Conservation (phyloP, 2,329 filamentous ascomycete genomes). For the Monosporascus sp. region DNA sequence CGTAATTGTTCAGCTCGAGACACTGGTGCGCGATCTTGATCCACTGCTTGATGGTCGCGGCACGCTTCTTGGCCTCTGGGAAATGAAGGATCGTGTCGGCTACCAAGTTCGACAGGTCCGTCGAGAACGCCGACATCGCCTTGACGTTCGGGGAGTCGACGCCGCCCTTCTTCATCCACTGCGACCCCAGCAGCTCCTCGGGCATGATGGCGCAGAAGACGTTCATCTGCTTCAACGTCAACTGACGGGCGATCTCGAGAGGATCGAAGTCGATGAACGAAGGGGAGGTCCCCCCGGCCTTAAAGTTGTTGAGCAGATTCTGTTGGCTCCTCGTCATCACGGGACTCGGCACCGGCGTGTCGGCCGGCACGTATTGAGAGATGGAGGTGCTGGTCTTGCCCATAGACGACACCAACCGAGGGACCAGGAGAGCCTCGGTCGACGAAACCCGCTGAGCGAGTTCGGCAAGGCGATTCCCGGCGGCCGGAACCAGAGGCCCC, state of each 20-base stretch:
- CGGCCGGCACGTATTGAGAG: constrained; percentile 62
- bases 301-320: constrained; percentile 66
- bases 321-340: constrained; percentile 72
- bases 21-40: constrained; percentile 89
- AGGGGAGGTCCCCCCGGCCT: constrained; percentile 61
- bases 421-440: constrained; percentile 69
- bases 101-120: constrained; percentile 86
- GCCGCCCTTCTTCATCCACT: constrained; percentile 87
- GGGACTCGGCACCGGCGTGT: constrained; percentile 65
- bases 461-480: constrained; percentile 74
- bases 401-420: constrained; percentile 77
- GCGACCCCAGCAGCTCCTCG: constrained; percentile 83
- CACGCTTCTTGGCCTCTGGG: constrained; percentile 89
- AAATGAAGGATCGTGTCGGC: constrained; percentile 85
- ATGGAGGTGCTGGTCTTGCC: constrained; percentile 79
- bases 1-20: constrained; percentile 88
- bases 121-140: constrained; percentile 88
- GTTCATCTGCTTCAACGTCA: constrained; percentile 86
- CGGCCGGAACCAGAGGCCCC: constrained; percentile 62
- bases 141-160: constrained; percentile 82
- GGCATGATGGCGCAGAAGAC: constrained; percentile 90
- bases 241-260: constrained; percentile 81
- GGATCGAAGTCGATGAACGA: constrained; percentile 87
- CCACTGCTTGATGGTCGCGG: constrained; percentile 92
- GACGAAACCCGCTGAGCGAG: constrained; percentile 73